A percentile compares a stretch with the other conserved stretches of the same genome.
These are phyloP conservation scores for Fusarium begoniae DNA, from an alignment of 2,329 filamentous ascomycete species.

Conservation along the genomic window DNA sequence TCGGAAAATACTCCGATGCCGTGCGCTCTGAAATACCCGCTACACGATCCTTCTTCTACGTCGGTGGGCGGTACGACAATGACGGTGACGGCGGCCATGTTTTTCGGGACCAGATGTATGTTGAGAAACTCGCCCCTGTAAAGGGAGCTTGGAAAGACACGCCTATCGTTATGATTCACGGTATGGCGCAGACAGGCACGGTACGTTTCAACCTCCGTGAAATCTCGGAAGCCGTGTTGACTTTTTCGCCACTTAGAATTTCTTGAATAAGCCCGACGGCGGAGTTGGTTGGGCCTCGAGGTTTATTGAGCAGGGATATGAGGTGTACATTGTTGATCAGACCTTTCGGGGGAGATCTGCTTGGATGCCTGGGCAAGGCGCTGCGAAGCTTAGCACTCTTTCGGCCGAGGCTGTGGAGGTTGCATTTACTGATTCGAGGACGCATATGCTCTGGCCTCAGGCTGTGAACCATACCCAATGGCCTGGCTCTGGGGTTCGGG, in stretches of 20 bases:
- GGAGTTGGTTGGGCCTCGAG: constrained; percentile 36
- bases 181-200: constrained; percentile 36
- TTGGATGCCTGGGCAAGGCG: constrained; percentile 20
- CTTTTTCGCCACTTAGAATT: constrained; percentile 24
- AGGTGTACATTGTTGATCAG: constrained; percentile 38
- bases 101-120: constrained; percentile 39
- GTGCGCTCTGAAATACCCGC: constrained; percentile 18
- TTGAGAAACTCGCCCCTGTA: constrained; percentile 31
- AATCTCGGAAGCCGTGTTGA: neutral
- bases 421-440: constrained; percentile 26
- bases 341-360: constrained; percentile 35
- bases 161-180: constrained; percentile 38
- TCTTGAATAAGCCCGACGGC: constrained; percentile 38
- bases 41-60: constrained; percentile 33
- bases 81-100: constrained; percentile 32
- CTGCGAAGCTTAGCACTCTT: constrained; percentile 20
- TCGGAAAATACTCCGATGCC: constrained; percentile 6
- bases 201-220: neutral
- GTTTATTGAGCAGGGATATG: constrained; percentile 37
- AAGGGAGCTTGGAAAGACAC: constrained; percentile 13
- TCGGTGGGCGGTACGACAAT: constrained; percentile 32
- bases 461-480: constrained; percentile 37
- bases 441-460: constrained; percentile 37
- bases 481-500: constrained; percentile 30
- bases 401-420: constrained; percentile 31